A percentile compares a stretch with the other conserved stretches of the same genome.
phyloP scores from a whole-genome alignment of 2,329 filamentous ascomycete genomes.

The Blastomyces silverae region DNA sequence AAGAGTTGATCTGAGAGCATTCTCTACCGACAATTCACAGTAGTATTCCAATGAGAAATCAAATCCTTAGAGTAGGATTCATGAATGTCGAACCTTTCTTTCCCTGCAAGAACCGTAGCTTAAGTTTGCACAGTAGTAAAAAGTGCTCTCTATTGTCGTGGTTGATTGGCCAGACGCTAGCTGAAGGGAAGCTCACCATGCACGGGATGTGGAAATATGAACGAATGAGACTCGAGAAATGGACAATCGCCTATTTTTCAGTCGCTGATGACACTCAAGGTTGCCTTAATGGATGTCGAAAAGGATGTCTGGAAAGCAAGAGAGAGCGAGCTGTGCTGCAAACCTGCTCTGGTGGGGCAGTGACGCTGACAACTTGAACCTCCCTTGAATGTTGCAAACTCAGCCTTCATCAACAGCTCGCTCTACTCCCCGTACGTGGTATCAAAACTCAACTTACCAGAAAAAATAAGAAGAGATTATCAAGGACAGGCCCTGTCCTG shows the following conservation, averaged over 20 bases:
- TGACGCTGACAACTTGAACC: neutral
- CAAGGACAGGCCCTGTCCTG: neutral
- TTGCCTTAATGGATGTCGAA: neutral
- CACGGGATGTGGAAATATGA: neutral
- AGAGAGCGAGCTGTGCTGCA: neutral
- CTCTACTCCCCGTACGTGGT: neutral
- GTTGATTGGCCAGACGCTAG: neutral
- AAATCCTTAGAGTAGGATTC: neutral
- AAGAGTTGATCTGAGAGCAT: neutral
- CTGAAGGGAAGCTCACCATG: neutral
- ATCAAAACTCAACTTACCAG: neutral
- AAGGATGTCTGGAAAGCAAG: neutral
- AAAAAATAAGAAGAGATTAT: constrained; percentile 11
- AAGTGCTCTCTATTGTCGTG: too few relatives aligned
- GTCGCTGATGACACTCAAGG: neutral
- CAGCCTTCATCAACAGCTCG: neutral
- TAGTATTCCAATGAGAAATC: neutral
- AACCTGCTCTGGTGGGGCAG: neutral
- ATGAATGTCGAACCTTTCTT: neutral
- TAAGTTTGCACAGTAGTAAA: too few relatives aligned
- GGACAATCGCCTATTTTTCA: neutral
- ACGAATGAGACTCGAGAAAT: neutral
- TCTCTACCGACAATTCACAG: neutral
- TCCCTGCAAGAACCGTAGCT: neutral
- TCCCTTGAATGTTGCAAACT: neutral